Evolutionary conservation across 2,329 filamentous ascomycete genomes (phyloP).

Genomic region (Claviceps quebecensis): DNA sequence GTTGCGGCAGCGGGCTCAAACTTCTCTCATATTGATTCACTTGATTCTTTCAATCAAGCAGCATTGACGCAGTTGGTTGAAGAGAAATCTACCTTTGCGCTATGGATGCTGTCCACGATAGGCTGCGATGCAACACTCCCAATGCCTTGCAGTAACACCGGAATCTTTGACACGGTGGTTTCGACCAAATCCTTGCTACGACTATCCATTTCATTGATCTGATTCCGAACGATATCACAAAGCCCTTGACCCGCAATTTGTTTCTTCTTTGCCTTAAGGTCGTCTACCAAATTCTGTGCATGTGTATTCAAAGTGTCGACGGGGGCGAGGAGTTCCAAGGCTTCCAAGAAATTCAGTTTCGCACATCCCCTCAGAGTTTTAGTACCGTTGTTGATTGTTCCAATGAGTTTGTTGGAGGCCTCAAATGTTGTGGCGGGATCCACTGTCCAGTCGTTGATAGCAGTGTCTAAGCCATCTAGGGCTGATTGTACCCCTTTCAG

Average conservation of each 20-base stretch:
- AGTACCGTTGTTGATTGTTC: not conserved
- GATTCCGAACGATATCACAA: not conserved
- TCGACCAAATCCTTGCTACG: not conserved
- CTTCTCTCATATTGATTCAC: no score
- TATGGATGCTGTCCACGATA: not conserved
- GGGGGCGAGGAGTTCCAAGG: not conserved
- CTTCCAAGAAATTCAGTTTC: not conserved
- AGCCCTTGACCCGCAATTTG: not conserved
- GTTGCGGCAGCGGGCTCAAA: no score
- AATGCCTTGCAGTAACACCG: not conserved
- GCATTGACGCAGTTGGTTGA: not conserved
- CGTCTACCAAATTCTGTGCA: not conserved
- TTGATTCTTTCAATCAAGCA: not conserved
- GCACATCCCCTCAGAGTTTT: not conserved
- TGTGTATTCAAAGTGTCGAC: constrained; percentile 1
- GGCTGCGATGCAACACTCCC: not conserved
- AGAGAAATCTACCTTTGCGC: not conserved
- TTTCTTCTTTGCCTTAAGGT: not conserved
- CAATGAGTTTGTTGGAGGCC: not conserved
- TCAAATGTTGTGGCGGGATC: not conserved
- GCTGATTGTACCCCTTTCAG: not conserved
- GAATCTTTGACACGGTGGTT: not conserved
- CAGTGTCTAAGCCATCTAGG: not conserved
- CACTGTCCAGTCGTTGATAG: not conserved
- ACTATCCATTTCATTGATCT: not conserved